Evolutionary conservation across 1,139 yeast genomes (phyloP), one percentile per base, ranked within the genome.

Genomic region (Yamadazyma buinensis): DNA sequence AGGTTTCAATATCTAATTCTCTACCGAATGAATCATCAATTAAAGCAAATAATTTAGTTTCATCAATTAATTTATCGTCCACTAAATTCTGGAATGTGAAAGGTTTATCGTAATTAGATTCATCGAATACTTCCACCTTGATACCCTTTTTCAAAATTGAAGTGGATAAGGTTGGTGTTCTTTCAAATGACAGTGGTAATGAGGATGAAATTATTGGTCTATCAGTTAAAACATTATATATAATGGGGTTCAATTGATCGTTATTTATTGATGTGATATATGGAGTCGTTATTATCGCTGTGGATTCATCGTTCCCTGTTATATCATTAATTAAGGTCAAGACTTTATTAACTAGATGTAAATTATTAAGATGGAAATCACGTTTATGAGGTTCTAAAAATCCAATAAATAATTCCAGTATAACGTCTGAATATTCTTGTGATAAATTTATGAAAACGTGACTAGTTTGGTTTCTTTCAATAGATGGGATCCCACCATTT

Each of bases 201-300:
- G 97, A 90, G 0, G 97, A 87, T 0, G 97, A 87, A 12, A 92
- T 81, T n/a, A 87, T 72, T 1, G 97, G 88, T 36, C 97, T 67
- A 55, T 92, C 97, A 0, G 98, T 92, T 26, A 92, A 65, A 7
- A 92, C 76, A 53, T 92, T 92, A 58, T 88, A 87, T 9, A 92
- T 77, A 26, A 92, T 74, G 1, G 98, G 97, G 53, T 90, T 87
- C 43, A 69, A 49, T 35, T 64, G 55, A 72, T 73, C 68, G 46
- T 66, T 55, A 49, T 64, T 60, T 40, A 67, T 49, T 48, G 59
- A 72, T 65, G 64, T 40, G 62, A 72, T 44, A 53, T 55, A 29
- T 57, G 85, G 60, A 49, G 74, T 48, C 43, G 63, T 44, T 50
- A 65, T 52, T 43, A 65, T 52, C 34, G 67, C 64, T 47, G 85